phyloP scores from a whole-genome alignment of 192 early-diverging fungal species.

The Chytriomyces sp. region DNA sequence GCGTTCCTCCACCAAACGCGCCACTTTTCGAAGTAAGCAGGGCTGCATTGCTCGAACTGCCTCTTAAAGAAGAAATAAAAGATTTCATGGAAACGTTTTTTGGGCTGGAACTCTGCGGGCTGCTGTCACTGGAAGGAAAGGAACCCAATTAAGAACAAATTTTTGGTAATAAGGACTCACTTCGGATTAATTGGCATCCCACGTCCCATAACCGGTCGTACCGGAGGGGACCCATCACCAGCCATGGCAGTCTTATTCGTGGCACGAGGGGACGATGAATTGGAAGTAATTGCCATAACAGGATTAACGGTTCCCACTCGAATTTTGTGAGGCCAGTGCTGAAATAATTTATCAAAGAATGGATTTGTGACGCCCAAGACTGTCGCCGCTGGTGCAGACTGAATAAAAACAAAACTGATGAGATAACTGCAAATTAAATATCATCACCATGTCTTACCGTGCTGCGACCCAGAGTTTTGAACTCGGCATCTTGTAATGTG shows the following conservation, averaged over 20 bases:
- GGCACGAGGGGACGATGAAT: background rate
- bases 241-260: background rate
- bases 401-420: background rate
- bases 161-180: no score
- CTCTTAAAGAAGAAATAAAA: conserved; percentile 27
- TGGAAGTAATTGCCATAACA: background rate
- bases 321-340: conserved; percentile 84
- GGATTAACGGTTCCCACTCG: background rate
- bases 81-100: background rate
- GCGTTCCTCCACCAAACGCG: conserved; percentile 31
- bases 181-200: background rate
- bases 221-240: background rate
- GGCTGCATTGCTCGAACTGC: conserved; percentile 30
- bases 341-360: conserved; percentile 85
- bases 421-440: background rate
- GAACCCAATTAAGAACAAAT: no score
- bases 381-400: conserved; percentile 14
- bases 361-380: conserved; percentile 96
- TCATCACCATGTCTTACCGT: conserved; percentile 45
- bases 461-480: conserved; percentile 47
- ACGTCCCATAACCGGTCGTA: background rate
- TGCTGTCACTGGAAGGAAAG: background rate
- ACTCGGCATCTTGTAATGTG: conserved; percentile 94
- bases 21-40: conserved; percentile 27
- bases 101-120: background rate